phyloP scores from a whole-genome alignment of 495 filamentous ascomycete genomes.

The Hyaloscypha variabilis region DNA sequence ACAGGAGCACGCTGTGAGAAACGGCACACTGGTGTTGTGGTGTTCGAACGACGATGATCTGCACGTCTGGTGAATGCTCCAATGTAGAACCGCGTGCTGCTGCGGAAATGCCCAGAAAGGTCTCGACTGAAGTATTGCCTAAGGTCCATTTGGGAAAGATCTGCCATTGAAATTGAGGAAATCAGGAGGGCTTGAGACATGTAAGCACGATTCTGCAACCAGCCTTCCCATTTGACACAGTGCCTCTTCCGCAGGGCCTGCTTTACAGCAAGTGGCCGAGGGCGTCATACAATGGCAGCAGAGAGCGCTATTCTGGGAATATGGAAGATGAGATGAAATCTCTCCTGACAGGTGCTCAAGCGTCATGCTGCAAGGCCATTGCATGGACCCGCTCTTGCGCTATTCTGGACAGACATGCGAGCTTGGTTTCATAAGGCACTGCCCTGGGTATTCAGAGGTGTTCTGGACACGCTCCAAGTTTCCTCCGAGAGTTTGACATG shows the following conservation, averaged over 20 bases:
- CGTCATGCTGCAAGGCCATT: neutral
- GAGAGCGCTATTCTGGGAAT: neutral
- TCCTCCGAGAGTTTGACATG: neutral
- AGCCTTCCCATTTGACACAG: constrained; percentile 1
- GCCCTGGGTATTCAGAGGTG: neutral
- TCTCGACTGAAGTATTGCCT: neutral
- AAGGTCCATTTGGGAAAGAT: neutral
- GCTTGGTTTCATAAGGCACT: neutral
- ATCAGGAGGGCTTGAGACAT: neutral
- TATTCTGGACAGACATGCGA: neutral
- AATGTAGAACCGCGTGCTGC: neutral
- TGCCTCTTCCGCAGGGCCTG: neutral
- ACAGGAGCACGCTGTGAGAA: neutral
- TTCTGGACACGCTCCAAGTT: neutral
- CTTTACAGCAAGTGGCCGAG: neutral
- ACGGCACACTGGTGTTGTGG: neutral
- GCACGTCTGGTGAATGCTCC: neutral
- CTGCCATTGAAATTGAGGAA: neutral
- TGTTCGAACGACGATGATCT: neutral
- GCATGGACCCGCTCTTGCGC: neutral
- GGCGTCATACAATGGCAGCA: neutral
- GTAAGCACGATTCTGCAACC: neutral
- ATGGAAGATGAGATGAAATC: neutral
- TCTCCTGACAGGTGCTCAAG: neutral
- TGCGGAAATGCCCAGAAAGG: neutral